A percentile compares a stretch with the other conserved stretches of the same genome.
These are phyloP conservation scores for Colletotrichum sidae DNA, from an alignment of 2,329 filamentous ascomycete genomes.

Conservation along the genomic window DNA sequence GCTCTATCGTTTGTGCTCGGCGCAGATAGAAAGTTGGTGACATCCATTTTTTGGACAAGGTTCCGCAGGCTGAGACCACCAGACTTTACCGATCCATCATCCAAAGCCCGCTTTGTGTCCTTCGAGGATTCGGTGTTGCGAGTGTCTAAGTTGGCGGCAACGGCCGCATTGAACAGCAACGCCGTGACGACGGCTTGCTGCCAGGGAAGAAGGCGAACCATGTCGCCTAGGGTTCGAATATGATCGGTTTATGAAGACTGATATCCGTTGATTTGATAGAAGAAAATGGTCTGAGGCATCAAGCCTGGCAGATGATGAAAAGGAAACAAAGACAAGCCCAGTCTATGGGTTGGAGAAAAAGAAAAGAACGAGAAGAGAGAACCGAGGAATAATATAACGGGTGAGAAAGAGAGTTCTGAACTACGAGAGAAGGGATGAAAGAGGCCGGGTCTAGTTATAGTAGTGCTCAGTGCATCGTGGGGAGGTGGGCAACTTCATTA, in stretches of 20 bases:
- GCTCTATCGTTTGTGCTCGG: background rate
- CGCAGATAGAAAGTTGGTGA: conserved; percentile 13
- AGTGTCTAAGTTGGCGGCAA: conserved; percentile 24
- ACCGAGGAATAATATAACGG: background rate
- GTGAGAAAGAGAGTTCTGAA: background rate
- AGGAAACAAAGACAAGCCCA: conserved; percentile 21
- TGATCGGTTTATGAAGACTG: background rate
- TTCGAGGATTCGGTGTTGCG: conserved; percentile 14
- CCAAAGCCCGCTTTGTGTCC: conserved; percentile 25
- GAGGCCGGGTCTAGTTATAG: conserved; percentile 21
- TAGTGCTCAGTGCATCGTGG: background rate
- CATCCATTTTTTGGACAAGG: conserved; percentile 22
- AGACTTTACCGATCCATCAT: conserved; percentile 1
- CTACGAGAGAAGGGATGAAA: conserved; percentile 6
- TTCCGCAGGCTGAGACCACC: conserved; percentile 16
- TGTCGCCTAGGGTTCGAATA: background rate
- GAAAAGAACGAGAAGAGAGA: background rate
- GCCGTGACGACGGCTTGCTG: conserved; percentile 30
- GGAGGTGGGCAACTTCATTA: conserved; percentile 1
- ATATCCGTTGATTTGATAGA: background rate
- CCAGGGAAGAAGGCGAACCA: conserved; percentile 22
- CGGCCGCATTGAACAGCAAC: conserved; percentile 30
- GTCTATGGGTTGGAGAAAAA: conserved; percentile 7
- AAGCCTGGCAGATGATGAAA: conserved; percentile 21
- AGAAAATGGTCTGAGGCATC: conserved; percentile 16